Conservation (phyloP, 2,329 filamentous ascomycete species). For the Emmonsia crescens region DNA sequence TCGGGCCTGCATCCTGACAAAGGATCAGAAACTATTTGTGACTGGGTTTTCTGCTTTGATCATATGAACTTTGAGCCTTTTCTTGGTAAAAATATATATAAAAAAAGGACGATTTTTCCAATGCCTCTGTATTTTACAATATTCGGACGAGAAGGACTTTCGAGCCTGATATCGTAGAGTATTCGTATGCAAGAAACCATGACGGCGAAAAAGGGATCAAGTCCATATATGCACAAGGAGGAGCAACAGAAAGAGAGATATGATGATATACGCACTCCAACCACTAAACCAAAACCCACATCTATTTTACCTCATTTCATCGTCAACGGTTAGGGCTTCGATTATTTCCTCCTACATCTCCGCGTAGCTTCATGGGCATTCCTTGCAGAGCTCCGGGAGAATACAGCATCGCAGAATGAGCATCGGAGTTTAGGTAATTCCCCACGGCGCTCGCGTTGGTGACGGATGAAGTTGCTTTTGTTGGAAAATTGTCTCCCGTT, state of each 20-base stretch:
- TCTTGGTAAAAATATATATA: background rate
- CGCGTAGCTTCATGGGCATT: conserved; percentile 1
- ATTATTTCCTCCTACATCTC: background rate
- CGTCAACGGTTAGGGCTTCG: too few species aligned
- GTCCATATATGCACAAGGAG: too few species aligned
- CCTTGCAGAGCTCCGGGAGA: background rate
- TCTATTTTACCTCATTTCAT: too few species aligned
- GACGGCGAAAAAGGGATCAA: too few species aligned
- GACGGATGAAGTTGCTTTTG: conserved; percentile 1
- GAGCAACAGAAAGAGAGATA: too few species aligned
- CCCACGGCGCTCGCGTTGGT: background rate
- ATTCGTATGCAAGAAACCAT: too few species aligned
- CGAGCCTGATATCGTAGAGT: too few species aligned
- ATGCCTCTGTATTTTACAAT: background rate
- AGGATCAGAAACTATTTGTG: background rate
- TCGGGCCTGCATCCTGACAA: background rate
- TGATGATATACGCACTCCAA: background rate
- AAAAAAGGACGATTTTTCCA: too few species aligned
- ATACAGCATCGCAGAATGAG: background rate
- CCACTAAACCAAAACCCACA: background rate
- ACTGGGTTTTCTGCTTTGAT: background rate
- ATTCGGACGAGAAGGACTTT: background rate
- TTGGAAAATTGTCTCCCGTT: conserved; percentile 2
- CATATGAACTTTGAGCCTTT: background rate
- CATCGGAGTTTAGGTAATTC: background rate